Percentiles rank a stretch among this genome's conserved stretches.
Evolutionary conservation across 345 rosid species (phyloP).

Genomic region (Chamaenerion angustifolium): DNA sequence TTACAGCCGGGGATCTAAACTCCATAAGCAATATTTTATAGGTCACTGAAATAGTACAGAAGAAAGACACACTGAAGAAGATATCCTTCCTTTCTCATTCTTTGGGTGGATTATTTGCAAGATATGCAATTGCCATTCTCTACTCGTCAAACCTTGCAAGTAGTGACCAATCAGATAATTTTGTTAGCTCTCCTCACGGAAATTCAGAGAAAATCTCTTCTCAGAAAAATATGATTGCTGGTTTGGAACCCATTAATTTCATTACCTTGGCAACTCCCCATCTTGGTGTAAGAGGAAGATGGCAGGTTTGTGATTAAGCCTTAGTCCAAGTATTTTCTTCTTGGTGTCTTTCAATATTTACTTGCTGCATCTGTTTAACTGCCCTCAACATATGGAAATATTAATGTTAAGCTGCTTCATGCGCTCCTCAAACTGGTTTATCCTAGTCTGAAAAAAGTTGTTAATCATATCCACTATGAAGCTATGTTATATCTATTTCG

Average conservation of each 20-base stretch:
- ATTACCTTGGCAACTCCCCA: slow-evolving; percentile 96
- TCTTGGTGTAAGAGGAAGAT: slow-evolving; percentile 95
- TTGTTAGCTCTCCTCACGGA: slow-evolving; percentile 15
- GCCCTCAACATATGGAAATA: too few relatives aligned
- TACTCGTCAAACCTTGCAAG: slow-evolving; percentile 29
- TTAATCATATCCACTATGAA: too few relatives aligned
- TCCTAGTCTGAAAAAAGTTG: too few relatives aligned
- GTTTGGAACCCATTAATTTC: slow-evolving; percentile 84
- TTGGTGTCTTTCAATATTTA: too few relatives aligned
- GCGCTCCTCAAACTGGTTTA: too few relatives aligned
- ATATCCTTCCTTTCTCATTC: slow-evolving; percentile 95
- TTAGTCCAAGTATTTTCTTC: too few relatives aligned
- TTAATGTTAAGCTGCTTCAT: too few relatives aligned
- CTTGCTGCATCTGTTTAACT: too few relatives aligned
- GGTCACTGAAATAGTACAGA: slow-evolving; percentile 64
- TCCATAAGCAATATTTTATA: slow-evolving; percentile 13
- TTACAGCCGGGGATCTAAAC: neutral
- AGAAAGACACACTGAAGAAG: slow-evolving; percentile 57
- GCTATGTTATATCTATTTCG: too few relatives aligned
- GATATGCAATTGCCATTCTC: slow-evolving; percentile 72
- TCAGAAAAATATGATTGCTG: slow-evolving; percentile 56
- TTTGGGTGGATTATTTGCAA: slow-evolving; percentile 92
- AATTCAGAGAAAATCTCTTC: slow-evolving; percentile 19
- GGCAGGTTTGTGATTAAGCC: slow-evolving; percentile 56
- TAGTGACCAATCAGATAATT: slow-evolving; percentile 16